A percentile compares a stretch with the other conserved stretches of the same genome.
These are phyloP conservation scores for Acorus gramineus DNA, from an alignment of 106 monocot genomes.

Conservation along the genomic window DNA sequence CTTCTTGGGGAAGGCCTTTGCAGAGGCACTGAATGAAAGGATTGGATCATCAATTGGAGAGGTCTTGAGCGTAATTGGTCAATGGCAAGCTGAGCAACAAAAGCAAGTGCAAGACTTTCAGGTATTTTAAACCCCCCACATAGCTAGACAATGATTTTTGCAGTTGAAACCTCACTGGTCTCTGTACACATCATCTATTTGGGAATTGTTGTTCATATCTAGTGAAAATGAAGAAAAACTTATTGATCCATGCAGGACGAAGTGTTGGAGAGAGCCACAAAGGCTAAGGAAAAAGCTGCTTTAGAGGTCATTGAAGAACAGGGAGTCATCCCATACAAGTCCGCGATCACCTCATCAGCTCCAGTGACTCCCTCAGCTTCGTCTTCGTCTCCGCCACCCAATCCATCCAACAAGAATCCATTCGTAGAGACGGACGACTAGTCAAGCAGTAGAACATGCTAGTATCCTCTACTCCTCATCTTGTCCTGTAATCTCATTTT, in stretches of 20 bases:
- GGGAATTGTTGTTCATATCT: no score
- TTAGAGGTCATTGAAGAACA: slow-evolving; percentile 35
- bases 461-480: no score
- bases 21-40: slow-evolving; percentile 81
- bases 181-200: no score
- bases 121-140: slow-evolving; percentile 16
- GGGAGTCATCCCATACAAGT: slow-evolving; percentile 7
- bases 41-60: slow-evolving; percentile 78
- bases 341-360: slow-evolving; percentile 5
- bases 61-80: slow-evolving; percentile 72
- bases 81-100: slow-evolving; percentile 92
- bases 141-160: neutral
- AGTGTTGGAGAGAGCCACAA: slow-evolving; percentile 52
- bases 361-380: slow-evolving; percentile 2
- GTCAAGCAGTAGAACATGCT: no score
- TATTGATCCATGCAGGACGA: slow-evolving; percentile 38
- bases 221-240: no score
- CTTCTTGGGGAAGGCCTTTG: slow-evolving; percentile 95
- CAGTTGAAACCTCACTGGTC: no score
- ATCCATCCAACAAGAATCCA: no score
- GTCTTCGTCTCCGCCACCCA: slow-evolving; percentile 1
- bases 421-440: no score
- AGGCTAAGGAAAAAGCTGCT: slow-evolving; percentile 61
- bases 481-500: no score
- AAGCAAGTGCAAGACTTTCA: slow-evolving; percentile 89